Percentiles rank a stretch among this genome's conserved stretches.
phyloP scores from a whole-genome alignment of 1,284 basidiomycete species.

The Somion occarium region DNA sequence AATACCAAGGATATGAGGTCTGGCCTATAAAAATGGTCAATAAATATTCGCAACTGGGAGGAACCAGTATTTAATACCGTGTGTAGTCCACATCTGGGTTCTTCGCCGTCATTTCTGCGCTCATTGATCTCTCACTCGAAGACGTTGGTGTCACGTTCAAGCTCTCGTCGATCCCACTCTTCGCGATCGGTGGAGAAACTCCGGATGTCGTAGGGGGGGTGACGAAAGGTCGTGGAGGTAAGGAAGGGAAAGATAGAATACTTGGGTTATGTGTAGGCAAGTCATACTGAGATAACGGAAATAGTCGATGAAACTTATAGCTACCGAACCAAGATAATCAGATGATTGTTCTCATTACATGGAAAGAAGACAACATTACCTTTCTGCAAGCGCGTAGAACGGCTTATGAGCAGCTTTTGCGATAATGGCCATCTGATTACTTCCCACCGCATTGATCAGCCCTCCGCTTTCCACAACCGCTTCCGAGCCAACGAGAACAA shows the following conservation, averaged over 20 bases:
- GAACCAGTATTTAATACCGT: conserved; percentile 52
- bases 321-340: conserved; percentile 37
- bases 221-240: conserved; percentile 26
- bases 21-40: conserved; percentile 46
- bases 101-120: conserved; percentile 65
- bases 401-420: conserved; percentile 94
- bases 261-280: conserved; percentile 78
- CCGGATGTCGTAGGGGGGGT: conserved; percentile 16
- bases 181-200: conserved; percentile 13
- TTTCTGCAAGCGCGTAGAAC: conserved; percentile 95
- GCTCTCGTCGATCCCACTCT: conserved; percentile 11
- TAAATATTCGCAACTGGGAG: no score
- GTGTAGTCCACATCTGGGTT: conserved; percentile 85
- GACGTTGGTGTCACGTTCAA: conserved; percentile 12
- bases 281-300: conserved; percentile 96
- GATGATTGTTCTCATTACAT: conserved; percentile 14
- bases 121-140: conserved; percentile 43
- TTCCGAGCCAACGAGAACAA: conserved; percentile 95
- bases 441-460: conserved; percentile 86
- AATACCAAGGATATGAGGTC: conserved; percentile 88
- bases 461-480: conserved; percentile 95
- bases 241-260: conserved; percentile 60
- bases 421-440: conserved; percentile 94
- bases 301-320: conserved; percentile 97
- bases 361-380: conserved; percentile 37